Evolutionary conservation across 192 early-diverging fungal genomes (phyloP).

Genomic region (Mortierella alpina): DNA sequence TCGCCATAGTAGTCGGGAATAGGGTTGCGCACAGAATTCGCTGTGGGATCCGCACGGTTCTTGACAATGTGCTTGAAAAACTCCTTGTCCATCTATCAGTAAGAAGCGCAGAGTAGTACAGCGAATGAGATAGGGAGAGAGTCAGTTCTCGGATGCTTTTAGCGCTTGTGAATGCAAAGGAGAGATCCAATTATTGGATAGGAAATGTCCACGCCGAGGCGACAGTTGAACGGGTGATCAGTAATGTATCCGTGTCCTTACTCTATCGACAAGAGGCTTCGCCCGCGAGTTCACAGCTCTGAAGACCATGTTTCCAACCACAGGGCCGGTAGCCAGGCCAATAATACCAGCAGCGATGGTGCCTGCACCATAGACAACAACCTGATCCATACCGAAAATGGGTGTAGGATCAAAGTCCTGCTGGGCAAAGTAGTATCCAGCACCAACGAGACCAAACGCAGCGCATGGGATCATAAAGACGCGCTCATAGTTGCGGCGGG

Average conservation of each 20-base stretch:
- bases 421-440: conserved; percentile 66
- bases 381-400: conserved; percentile 76
- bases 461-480: conserved; percentile 66
- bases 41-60: conserved; percentile 74
- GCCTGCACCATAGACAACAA: conserved; percentile 65
- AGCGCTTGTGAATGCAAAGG: too few relatives aligned
- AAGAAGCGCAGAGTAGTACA: too few relatives aligned
- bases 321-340: conserved; percentile 73
- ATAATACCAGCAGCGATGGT: conserved; percentile 68
- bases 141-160: too few relatives aligned
- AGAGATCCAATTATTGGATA: too few relatives aligned
- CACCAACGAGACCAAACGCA: conserved; percentile 40
- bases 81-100: conserved; percentile 57
- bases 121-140: too few relatives aligned
- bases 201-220: too few relatives aligned
- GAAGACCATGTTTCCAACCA: conserved; percentile 71
- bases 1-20: conserved; percentile 95
- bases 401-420: conserved; percentile 73
- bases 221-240: too few relatives aligned
- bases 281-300: conserved; percentile 60
- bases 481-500: conserved; percentile 71
- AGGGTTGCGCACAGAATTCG: conserved; percentile 78
- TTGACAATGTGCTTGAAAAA: conserved; percentile 72
- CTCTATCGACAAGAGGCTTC: conserved; percentile 60
- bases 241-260: conserved; percentile 38